Evolutionary conservation across 441 rosid genomes (phyloP).

Genomic region (Erodium texanum): DNA sequence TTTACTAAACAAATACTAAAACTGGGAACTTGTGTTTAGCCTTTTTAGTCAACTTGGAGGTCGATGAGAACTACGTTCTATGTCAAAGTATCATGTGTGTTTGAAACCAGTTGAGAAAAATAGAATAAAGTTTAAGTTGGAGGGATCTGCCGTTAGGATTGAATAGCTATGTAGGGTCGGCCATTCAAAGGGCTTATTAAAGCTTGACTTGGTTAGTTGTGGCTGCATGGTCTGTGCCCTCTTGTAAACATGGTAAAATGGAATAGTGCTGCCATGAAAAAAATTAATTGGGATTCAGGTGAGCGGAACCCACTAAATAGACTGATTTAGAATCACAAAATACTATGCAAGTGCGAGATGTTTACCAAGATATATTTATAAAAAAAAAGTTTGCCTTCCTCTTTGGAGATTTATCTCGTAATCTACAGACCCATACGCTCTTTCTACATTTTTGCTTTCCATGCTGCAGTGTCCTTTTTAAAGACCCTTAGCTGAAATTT

Average conservation of each 20-base stretch:
- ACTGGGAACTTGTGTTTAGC: background rate
- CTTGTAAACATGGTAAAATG: background rate
- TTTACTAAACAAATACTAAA: too few relatives aligned
- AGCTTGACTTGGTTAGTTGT: background rate
- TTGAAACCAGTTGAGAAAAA: background rate
- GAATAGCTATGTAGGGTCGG: background rate
- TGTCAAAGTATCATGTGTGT: background rate
- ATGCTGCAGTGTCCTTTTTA: background rate
- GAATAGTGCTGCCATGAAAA: background rate
- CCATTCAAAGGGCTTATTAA: background rate
- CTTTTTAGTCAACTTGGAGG: background rate
- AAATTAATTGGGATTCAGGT: background rate
- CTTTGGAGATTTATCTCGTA: background rate
- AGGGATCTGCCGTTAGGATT: background rate
- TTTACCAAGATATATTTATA: background rate
- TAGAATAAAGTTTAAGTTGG: background rate
- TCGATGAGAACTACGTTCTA: background rate
- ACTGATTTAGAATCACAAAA: background rate
- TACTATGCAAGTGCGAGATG: background rate
- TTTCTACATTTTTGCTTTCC: background rate
- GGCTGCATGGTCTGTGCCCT: background rate
- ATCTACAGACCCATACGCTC: background rate
- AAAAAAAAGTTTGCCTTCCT: background rate
- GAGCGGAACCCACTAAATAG: background rate
- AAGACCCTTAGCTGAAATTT: background rate